phyloP scores from a whole-genome alignment of 352 stramenopile genomes.

The Phytophthora pistaciae region DNA sequence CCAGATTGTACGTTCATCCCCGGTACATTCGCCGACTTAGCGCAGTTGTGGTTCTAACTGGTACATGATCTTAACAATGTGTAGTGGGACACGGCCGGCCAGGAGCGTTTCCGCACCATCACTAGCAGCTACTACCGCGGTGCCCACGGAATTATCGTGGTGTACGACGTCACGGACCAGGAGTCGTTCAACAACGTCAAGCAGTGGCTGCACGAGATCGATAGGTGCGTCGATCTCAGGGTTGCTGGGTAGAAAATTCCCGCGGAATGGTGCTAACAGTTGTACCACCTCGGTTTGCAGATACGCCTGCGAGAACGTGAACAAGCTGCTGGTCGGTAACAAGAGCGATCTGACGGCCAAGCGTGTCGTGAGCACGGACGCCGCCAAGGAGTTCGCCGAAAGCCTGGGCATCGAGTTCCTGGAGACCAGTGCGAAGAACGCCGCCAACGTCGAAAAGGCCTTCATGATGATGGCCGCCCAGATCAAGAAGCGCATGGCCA shows the following conservation, averaged over 20 bases:
- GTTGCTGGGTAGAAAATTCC: neutral
- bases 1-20: slow-evolving; percentile 93
- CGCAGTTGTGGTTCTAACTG: slow-evolving; percentile 18
- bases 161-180: slow-evolving; percentile 99
- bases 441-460: slow-evolving; percentile 91
- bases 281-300: slow-evolving; percentile 40
- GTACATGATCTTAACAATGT: slow-evolving; percentile 13
- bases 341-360: slow-evolving; percentile 97
- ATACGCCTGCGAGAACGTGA: slow-evolving; percentile 97
- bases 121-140: slow-evolving; percentile 99
- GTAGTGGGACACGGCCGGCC: slow-evolving; percentile 99
- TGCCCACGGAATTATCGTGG: slow-evolving; percentile 99
- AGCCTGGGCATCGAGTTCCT: slow-evolving; percentile 90
- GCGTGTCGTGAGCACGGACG: slow-evolving; percentile 94
- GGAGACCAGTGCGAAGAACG: slow-evolving; percentile 92
- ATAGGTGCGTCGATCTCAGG: slow-evolving; percentile 52
- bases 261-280: slow-evolving; percentile 6
- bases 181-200: slow-evolving; percentile 99
- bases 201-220: slow-evolving; percentile 97
- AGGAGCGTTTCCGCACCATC: slow-evolving; percentile 99
- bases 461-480: slow-evolving; percentile 95
- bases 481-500: slow-evolving; percentile 93
- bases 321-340: slow-evolving; percentile 98
- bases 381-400: slow-evolving; percentile 92
- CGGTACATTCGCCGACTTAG: neutral